Evolutionary conservation across 1,284 basidiomycete species (phyloP).

Genomic region (Irpex lacteus): DNA sequence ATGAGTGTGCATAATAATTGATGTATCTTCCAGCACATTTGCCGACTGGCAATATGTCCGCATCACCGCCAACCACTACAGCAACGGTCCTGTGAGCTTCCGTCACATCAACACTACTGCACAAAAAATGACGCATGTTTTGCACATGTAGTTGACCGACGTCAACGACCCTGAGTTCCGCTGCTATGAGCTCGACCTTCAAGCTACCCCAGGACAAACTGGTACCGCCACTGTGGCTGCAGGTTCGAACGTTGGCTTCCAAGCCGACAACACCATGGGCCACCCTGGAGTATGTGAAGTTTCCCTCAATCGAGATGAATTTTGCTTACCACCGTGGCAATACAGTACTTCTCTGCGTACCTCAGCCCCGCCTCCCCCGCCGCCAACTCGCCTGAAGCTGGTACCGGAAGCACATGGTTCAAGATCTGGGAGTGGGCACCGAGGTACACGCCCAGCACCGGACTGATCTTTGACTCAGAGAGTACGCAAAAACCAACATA

Average conservation of each 20-base stretch:
- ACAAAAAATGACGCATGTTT: not conserved
- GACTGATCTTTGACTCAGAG: conserved; percentile 33
- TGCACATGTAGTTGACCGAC: conserved; percentile 34
- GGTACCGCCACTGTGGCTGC: conserved; percentile 39
- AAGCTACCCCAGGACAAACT: conserved; percentile 31
- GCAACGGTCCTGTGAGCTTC: conserved; percentile 35
- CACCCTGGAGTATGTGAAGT: conserved; percentile 34
- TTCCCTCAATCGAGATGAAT: not conserved
- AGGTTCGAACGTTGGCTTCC: conserved; percentile 26
- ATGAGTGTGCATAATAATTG: not conserved
- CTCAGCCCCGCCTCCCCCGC: conserved; percentile 39
- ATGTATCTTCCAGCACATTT: conserved; percentile 2
- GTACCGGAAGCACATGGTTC: conserved; percentile 44
- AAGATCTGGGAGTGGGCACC: conserved; percentile 43
- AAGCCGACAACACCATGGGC: conserved; percentile 25
- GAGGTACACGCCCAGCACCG: conserved; percentile 29
- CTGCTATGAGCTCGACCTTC: conserved; percentile 42
- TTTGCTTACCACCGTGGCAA: not conserved
- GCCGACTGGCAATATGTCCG: conserved; percentile 42
- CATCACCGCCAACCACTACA: conserved; percentile 41
- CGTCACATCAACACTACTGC: not conserved
- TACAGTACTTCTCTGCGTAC: conserved; percentile 38
- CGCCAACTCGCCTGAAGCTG: conserved; percentile 38
- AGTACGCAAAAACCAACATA: conserved; percentile 23
- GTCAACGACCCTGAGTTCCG: conserved; percentile 41